These are phyloP conservation scores for Globisporangium spiculum DNA, from an alignment of 352 stramenopile genomes.

Conservation along the genomic window DNA sequence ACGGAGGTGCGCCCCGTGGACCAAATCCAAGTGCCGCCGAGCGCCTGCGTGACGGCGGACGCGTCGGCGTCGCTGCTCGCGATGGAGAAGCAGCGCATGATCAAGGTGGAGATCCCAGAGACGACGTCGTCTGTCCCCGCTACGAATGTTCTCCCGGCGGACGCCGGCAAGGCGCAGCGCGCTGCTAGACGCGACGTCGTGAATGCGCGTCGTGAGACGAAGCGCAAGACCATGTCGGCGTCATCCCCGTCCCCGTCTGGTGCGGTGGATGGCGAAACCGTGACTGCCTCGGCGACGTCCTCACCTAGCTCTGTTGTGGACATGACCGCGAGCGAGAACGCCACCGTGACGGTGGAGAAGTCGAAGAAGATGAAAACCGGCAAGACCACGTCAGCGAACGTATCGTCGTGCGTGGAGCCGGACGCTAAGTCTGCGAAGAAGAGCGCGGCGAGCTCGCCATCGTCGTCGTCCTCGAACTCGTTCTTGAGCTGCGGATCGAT, in stretches of 20 bases:
- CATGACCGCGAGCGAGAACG: slow-evolving; percentile 16
- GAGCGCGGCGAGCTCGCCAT: slow-evolving; percentile 13
- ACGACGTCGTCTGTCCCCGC: neutral
- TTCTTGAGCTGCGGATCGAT: slow-evolving; percentile 20
- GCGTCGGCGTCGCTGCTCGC: slow-evolving; percentile 17
- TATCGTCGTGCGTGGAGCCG: slow-evolving; percentile 16
- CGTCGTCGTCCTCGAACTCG: slow-evolving; percentile 19
- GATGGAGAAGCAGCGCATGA: slow-evolving; percentile 43
- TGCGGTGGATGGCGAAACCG: neutral
- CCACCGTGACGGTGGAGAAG: slow-evolving; percentile 28
- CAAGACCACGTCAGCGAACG: slow-evolving; percentile 35
- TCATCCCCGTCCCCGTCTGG: neutral
- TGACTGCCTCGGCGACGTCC: slow-evolving; percentile 1
- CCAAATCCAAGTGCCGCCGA: slow-evolving; percentile 55
- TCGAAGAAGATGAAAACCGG: slow-evolving; percentile 83
- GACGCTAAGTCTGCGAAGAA: slow-evolving; percentile 13
- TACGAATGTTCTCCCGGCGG: neutral
- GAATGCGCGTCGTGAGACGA: slow-evolving; percentile 65
- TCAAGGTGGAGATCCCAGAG: slow-evolving; percentile 54
- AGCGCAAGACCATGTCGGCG: slow-evolving; percentile 60
- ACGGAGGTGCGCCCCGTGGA: slow-evolving; percentile 47
- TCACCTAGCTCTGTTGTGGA: neutral
- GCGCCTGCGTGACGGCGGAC: slow-evolving; percentile 16
- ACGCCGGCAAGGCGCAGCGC: slow-evolving; percentile 61
- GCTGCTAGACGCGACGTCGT: slow-evolving; percentile 57